Evolutionary conservation across 2,329 filamentous ascomycete genomes (phyloP).

Genomic region (Ploettnerulaceae sp.): DNA sequence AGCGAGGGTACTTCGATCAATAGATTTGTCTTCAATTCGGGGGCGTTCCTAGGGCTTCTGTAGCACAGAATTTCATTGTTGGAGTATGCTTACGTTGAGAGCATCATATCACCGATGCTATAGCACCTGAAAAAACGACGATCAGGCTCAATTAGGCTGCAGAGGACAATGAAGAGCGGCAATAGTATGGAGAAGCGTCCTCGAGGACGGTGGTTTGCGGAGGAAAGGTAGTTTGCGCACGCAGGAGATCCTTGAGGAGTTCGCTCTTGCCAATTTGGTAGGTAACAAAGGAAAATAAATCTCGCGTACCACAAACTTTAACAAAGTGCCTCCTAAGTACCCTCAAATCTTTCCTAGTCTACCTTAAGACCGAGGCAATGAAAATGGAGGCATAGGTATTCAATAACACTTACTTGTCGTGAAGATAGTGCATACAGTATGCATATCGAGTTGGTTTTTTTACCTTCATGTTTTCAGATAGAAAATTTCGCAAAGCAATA

Average conservation of each 20-base stretch:
- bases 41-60: too few relatives aligned
- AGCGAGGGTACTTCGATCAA: background rate
- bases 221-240: background rate
- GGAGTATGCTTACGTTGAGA: constrained; percentile 1
- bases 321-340: too few relatives aligned
- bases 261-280: background rate
- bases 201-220: background rate
- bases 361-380: too few relatives aligned
- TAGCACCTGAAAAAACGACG: background rate
- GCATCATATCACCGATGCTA: background rate
- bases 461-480: too few relatives aligned
- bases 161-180: background rate
- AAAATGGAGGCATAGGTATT: too few relatives aligned
- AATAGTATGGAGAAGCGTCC: background rate
- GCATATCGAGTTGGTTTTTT: too few relatives aligned
- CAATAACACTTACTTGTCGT: too few relatives aligned
- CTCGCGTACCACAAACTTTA: background rate
- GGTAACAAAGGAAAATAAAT: constrained; percentile 1
- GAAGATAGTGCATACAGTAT: too few relatives aligned
- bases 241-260: background rate
- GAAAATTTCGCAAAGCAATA: background rate
- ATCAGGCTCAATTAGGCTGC: background rate
- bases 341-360: too few relatives aligned
- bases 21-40: background rate
- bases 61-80: background rate